These are phyloP conservation scores for Cercospora sp. DNA, from an alignment of 2,329 filamentous ascomycete species.

Conservation along the genomic window DNA sequence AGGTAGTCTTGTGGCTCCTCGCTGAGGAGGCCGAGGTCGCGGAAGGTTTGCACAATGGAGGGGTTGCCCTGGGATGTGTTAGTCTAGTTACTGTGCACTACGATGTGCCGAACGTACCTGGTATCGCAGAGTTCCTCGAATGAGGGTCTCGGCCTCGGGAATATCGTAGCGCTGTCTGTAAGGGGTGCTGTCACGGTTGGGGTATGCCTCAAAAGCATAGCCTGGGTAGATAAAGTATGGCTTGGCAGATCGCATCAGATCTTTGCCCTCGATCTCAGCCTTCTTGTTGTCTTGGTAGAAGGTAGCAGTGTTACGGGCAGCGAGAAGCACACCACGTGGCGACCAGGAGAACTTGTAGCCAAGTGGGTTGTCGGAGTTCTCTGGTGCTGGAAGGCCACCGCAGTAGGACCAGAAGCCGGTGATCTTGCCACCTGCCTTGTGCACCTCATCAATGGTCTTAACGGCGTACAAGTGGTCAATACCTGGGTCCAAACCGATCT, in stretches of 20 bases:
- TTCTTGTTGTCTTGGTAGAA: constrained; percentile 79
- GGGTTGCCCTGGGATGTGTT: constrained; percentile 69
- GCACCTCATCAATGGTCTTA: constrained; percentile 85
- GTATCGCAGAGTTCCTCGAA: constrained; percentile 83
- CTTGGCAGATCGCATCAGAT: constrained; percentile 80
- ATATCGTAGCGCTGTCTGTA: constrained; percentile 91
- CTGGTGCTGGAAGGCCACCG: constrained; percentile 67
- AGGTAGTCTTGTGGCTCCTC: constrained; percentile 67
- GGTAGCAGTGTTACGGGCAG: constrained; percentile 80
- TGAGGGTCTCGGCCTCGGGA: constrained; percentile 83
- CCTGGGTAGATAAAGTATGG: constrained; percentile 89
- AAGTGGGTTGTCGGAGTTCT: constrained; percentile 81
- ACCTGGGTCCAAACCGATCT: constrained; percentile 77
- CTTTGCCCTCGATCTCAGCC: constrained; percentile 48
- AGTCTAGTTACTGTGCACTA: background rate
- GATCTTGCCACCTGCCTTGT: constrained; percentile 83
- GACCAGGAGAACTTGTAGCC: constrained; percentile 87
- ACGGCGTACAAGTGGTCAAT: constrained; percentile 79
- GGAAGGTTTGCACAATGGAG: constrained; percentile 81
- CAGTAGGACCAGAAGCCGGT: constrained; percentile 80
- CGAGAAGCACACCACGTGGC: constrained; percentile 80
- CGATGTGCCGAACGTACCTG: background rate
- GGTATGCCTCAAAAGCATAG: constrained; percentile 87
- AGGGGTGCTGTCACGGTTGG: constrained; percentile 83
- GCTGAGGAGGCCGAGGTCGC: constrained; percentile 84